Percentiles rank a stretch among this genome's conserved stretches.
phyloP scores from a whole-genome alignment of 1,284 basidiomycete genomes.

The Neonothopanus nambi region DNA sequence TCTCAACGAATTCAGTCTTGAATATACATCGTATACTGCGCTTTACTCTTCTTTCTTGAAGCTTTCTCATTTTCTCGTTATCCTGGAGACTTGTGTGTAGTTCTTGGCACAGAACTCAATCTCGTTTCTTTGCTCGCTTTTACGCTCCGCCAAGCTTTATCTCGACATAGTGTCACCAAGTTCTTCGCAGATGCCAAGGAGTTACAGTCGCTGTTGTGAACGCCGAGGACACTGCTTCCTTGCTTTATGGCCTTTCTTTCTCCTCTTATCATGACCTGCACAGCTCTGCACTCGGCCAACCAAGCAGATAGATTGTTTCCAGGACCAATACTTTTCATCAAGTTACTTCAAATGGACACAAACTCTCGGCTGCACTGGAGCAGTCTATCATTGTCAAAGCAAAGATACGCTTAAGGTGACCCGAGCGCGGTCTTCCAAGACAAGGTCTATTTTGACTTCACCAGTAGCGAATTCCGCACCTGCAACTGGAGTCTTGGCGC shows the following conservation, averaged over 20 bases:
- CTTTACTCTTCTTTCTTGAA: too few relatives aligned
- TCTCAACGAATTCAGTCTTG: too few relatives aligned
- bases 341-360: conserved; percentile 57
- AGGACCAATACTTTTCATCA: conserved; percentile 77
- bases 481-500: too few relatives aligned
- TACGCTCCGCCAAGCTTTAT: conserved; percentile 1
- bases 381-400: conserved; percentile 61
- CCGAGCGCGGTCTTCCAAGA: too few relatives aligned
- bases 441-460: too few relatives aligned
- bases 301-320: conserved; percentile 64
- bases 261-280: conserved; percentile 63
- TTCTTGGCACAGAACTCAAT: background rate
- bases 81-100: background rate
- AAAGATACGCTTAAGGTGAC: conserved; percentile 66
- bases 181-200: too few relatives aligned
- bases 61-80: too few relatives aligned
- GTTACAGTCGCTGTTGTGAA: conserved; percentile 47
- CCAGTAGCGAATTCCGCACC: too few relatives aligned
- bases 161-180: background rate
- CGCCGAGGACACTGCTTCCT: conserved; percentile 47
- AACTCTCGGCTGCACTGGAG: conserved; percentile 53
- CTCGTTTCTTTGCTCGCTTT: background rate
- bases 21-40: too few relatives aligned
- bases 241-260: conserved; percentile 56
- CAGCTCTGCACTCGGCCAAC: conserved; percentile 79